These are phyloP conservation scores for Botrytis hyacinthi DNA, from an alignment of 2,329 filamentous ascomycete genomes.

Conservation along the genomic window DNA sequence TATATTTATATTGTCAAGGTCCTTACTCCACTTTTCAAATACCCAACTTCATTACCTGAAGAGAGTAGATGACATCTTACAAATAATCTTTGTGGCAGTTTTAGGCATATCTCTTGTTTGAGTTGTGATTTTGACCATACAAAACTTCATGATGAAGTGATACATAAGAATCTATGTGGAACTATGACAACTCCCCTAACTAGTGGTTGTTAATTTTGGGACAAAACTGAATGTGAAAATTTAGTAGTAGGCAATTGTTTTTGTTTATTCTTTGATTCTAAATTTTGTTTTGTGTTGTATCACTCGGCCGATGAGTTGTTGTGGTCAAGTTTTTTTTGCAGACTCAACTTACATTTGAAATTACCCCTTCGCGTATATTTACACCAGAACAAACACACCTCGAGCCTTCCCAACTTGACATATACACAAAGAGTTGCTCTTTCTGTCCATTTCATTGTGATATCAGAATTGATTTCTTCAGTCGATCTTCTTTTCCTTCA, in stretches of 20 bases:
- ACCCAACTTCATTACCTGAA: neutral
- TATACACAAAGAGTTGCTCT: neutral
- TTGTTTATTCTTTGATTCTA: neutral
- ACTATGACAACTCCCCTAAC: neutral
- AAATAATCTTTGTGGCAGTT: neutral
- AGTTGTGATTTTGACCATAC: neutral
- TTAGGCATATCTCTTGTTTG: neutral
- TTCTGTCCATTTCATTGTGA: neutral
- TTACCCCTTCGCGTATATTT: slow-evolving; percentile 1
- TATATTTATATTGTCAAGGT: neutral
- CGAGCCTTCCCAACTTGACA: slow-evolving; percentile 1
- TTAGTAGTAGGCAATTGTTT: neutral
- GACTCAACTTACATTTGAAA: neutral
- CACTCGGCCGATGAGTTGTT: neutral
- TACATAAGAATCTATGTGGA: neutral
- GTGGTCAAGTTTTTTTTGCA: neutral
- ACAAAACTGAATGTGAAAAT: neutral
- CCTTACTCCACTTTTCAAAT: neutral
- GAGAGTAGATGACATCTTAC: neutral
- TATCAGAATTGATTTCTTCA: neutral
- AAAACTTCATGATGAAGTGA: neutral
- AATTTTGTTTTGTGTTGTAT: neutral
- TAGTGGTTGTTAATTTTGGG: neutral
- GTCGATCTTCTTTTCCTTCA: neutral
- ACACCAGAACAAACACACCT: neutral